Conservation (phyloP, 192 early-diverging fungal genomes). For the Linnemannia exigua region DNA sequence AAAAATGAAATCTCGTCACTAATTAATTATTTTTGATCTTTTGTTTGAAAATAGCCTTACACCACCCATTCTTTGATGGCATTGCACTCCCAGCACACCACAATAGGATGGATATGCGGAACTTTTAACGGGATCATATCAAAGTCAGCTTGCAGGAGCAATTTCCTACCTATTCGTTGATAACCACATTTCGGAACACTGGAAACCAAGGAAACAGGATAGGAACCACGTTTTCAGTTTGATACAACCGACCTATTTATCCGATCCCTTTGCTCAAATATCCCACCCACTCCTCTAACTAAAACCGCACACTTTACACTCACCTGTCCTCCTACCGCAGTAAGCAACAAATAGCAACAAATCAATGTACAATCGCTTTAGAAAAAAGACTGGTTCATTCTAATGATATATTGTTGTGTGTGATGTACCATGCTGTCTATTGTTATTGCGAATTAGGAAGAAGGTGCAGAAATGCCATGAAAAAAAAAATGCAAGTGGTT, state of each 20-base stretch:
- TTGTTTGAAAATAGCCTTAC: slow-evolving; percentile 53
- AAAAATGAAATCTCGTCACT: not conserved
- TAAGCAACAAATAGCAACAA: not conserved
- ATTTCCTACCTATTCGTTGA: not conserved
- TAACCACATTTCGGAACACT: not conserved
- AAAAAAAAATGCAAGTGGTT: not conserved
- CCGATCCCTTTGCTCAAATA: not conserved
- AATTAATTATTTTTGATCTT: not conserved
- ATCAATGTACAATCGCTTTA: not conserved
- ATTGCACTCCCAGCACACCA: not conserved
- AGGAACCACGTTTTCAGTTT: not conserved
- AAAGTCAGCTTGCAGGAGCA: not conserved
- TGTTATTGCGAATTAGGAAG: not conserved
- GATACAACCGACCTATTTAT: not conserved
- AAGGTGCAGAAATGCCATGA: not conserved
- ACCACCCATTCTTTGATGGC: slow-evolving; percentile 77
- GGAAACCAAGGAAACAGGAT: not conserved
- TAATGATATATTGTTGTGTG: not conserved
- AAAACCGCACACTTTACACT: not conserved
- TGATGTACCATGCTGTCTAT: not conserved
- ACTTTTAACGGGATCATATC: not conserved
- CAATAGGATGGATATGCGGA: not conserved
- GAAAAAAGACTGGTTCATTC: not conserved
- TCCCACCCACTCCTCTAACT: not conserved
- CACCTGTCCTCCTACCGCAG: not conserved